Base-by-base conservation (phyloP, 768 basidiomycete species). In the Galerina marginata region DNA sequence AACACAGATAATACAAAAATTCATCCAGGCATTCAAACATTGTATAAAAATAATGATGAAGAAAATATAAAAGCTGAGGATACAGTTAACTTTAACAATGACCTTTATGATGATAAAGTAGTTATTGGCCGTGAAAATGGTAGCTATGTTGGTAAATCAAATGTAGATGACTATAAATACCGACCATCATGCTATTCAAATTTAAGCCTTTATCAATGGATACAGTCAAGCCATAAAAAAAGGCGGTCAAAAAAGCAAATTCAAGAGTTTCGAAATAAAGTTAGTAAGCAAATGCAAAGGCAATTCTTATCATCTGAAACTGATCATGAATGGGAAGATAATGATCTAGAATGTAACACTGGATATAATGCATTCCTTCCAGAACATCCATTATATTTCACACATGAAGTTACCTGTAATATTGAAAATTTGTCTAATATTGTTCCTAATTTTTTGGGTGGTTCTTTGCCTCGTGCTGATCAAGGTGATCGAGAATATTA, bases 361-460 rank as follows among this genome's bases (percentile, higher is more conserved):
- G 36, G 39, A 20, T 20, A 50, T 33, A 38, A 39, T 14, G 12
- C 37, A 7, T 69, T 69, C 50, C 10, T 55, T 16, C n/a, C 42
- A 0, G 54, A 39, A 0, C 68, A 70, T 57, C 67, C 69, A 12
- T 58, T 65, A 14, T 47, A 39, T n/a, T 16, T 44, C 5, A 65
- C 67, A 16, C 71, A 72, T 63, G 39, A 37, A n/a, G 39, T 52
- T 39, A 60, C 10, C 0, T 60, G 42, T 55, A 53, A 60, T 16
- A 29, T 45, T 38, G 26, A 39, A 12, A 58, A 38, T 26, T 42
- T 36, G 16, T 43, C 37, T 39, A 26, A 1, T 12, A 50, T 5
- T 36, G 63, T 75, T 12, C 71, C 70, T 9, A 71, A 74, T 56
- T 74, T 75, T 61, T 40, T 72, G 25, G 75, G 75, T 14, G 75